Evolutionary conservation across 2,329 filamentous ascomycete species (phyloP).

Genomic region (Penicillium sp.): DNA sequence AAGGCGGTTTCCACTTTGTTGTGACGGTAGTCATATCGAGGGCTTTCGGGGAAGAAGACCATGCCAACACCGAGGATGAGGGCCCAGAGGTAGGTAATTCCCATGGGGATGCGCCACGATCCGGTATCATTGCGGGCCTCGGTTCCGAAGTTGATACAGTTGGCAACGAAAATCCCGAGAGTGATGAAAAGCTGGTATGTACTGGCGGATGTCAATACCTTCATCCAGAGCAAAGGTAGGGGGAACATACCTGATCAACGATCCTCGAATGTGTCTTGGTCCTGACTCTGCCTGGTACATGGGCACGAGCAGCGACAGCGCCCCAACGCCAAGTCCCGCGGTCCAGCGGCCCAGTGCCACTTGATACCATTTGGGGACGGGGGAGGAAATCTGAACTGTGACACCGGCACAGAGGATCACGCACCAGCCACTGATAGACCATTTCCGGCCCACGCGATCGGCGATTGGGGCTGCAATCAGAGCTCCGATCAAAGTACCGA

Average conservation of each 20-base stretch:
- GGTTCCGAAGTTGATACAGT: slow-evolving; percentile 49
- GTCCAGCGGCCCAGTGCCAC: slow-evolving; percentile 44
- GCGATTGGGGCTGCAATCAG: slow-evolving; percentile 42
- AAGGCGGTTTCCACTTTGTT: slow-evolving; percentile 53
- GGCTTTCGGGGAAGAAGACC: slow-evolving; percentile 55
- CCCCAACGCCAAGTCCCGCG: slow-evolving; percentile 46
- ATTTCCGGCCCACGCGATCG: slow-evolving; percentile 44
- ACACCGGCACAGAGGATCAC: slow-evolving; percentile 40
- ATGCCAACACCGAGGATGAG: slow-evolving; percentile 55
- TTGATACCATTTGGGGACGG: slow-evolving; percentile 39
- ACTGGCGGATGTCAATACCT: slow-evolving; percentile 18
- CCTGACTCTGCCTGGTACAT: slow-evolving; percentile 48
- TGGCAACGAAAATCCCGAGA: slow-evolving; percentile 47
- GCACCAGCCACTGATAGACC: slow-evolving; percentile 43
- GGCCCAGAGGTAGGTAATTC: slow-evolving; percentile 58
- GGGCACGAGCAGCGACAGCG: slow-evolving; percentile 42
- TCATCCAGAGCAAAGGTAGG: too few relatives aligned
- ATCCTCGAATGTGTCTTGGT: slow-evolving; percentile 46
- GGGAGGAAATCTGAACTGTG: slow-evolving; percentile 44
- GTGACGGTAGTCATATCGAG: slow-evolving; percentile 58
- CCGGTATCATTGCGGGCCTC: slow-evolving; percentile 36
- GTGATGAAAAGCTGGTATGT: slow-evolving; percentile 51
- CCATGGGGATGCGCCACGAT: slow-evolving; percentile 53
- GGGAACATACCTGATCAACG: slow-evolving; percentile 37
- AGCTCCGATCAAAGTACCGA: slow-evolving; percentile 46